Evolutionary conservation across 306 rosid genomes (phyloP), one percentile per base, ranked within the genome.

Genomic region (Acacia confusa): DNA sequence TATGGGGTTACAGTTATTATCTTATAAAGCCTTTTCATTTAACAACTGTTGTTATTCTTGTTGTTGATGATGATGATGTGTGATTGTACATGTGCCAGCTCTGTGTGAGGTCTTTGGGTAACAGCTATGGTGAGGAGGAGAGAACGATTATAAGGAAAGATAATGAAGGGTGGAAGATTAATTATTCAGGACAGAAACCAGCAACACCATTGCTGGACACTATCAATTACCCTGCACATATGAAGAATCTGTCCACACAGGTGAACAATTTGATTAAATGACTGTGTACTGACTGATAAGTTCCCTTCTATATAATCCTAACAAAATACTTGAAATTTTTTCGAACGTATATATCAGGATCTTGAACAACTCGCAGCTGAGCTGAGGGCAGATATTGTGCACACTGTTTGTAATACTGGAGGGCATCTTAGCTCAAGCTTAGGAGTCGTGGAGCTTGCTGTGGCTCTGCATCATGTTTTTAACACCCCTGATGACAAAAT

Each of bases 351-450:
- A 70, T 76, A 60, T 76, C 85, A 92, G 95, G 97, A 92, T 36
- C 97, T 92, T 36, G 89, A 92, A 80, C 91, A 88, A 82, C 90
- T 92, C 9, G 87, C 93, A 22, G 92, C 92, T 82, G 97, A 92
- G 82, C 78, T 92, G 8, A 89, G 91, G 83, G 88, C 88, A 50
- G 95, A 90, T 47, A 79, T 92, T 34, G 97, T 91, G 20, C 82
- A 85, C 60, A 52, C 86, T 9, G 88, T 92, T 58, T 85, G 95
- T 24, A 72, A 88, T 70, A 82, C 81, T 11, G 97, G 97, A 16
- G 95, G 97, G 19, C 97, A 92, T 89, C 92, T 92, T 13, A 89
- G 97, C 85, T 57, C 97, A 32, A 91, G 92, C 80, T 88, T 92
- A 74, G 97, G 97, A 80, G 97, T 92, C 4, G 91, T 91, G 76